These are phyloP conservation scores for Dictyostelium firmibasis DNA, from an alignment of 78 protist species.

Conservation along the genomic window DNA sequence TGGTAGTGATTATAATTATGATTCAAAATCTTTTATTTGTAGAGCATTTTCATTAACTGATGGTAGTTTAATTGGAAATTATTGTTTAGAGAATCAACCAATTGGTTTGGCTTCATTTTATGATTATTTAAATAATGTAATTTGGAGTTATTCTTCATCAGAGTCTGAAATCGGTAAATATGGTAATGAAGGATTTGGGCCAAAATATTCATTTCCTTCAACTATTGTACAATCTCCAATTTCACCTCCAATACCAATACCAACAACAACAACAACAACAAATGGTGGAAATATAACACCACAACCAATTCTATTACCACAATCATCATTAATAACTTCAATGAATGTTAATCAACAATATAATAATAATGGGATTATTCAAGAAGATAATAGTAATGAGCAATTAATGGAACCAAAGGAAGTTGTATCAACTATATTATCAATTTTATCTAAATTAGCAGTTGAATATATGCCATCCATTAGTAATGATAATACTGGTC, in stretches of 20 bases:
- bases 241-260: constrained; percentile 1
- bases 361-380: not conserved
- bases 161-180: constrained; percentile 76
- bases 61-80: constrained; percentile 80
- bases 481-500: constrained; percentile 1
- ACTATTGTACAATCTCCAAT: not conserved
- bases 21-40: constrained; percentile 60
- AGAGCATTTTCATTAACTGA: constrained; percentile 68
- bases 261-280: not conserved
- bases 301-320: constrained; percentile 3
- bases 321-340: not conserved
- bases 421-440: constrained; percentile 56
- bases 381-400: not conserved
- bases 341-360: not conserved
- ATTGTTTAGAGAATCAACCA: constrained; percentile 74
- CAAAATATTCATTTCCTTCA: constrained; percentile 60
- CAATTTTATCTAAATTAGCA: constrained; percentile 37
- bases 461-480: constrained; percentile 72
- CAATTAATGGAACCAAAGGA: constrained; percentile 60
- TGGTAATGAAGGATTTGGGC: constrained; percentile 83
- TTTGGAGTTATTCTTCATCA: constrained; percentile 76
- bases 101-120: constrained; percentile 80
- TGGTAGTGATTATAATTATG: constrained; percentile 60
- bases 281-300: constrained; percentile 15
- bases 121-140: constrained; percentile 74